Evolutionary conservation across 306 rosid species (phyloP).

Genomic region (Cicer judaicum): DNA sequence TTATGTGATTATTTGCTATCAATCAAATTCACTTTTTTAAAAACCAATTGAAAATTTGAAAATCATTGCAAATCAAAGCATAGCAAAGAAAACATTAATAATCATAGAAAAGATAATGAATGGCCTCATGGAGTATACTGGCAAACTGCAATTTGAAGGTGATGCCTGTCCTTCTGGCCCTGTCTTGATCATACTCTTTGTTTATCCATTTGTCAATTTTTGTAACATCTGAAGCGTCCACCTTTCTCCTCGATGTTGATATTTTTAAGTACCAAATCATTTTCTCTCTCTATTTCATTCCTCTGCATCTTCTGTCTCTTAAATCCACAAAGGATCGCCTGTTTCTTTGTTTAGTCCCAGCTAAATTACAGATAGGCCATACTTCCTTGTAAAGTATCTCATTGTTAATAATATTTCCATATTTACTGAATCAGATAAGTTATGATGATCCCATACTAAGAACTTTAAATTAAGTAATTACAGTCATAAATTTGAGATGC

Average conservation of each 20-base stretch:
- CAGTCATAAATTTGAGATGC: neutral
- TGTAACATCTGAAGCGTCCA: neutral
- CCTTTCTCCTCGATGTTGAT: neutral
- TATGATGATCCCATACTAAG: neutral
- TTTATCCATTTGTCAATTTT: neutral
- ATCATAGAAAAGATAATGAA: neutral
- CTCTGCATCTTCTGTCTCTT: neutral
- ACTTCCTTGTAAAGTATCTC: constrained; percentile 4
- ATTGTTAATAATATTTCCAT: neutral
- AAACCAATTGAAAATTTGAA: neutral
- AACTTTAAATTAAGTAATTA: constrained; percentile 2
- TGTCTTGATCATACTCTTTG: neutral
- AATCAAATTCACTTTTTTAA: constrained; percentile 6
- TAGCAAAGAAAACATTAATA: neutral
- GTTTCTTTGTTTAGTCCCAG: neutral
- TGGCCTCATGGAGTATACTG: constrained; percentile 1
- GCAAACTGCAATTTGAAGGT: neutral
- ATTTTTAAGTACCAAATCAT: neutral
- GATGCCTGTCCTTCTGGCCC: neutral
- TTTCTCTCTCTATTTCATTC: neutral
- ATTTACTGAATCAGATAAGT: neutral
- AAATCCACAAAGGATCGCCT: neutral
- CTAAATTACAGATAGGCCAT: neutral
- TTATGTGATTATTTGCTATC: neutral
- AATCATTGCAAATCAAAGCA: neutral